Percentiles rank a stretch among this genome's conserved stretches.
These are phyloP conservation scores for Cercospora sp. DNA, from an alignment of 2,329 filamentous ascomycete species.

Conservation along the genomic window DNA sequence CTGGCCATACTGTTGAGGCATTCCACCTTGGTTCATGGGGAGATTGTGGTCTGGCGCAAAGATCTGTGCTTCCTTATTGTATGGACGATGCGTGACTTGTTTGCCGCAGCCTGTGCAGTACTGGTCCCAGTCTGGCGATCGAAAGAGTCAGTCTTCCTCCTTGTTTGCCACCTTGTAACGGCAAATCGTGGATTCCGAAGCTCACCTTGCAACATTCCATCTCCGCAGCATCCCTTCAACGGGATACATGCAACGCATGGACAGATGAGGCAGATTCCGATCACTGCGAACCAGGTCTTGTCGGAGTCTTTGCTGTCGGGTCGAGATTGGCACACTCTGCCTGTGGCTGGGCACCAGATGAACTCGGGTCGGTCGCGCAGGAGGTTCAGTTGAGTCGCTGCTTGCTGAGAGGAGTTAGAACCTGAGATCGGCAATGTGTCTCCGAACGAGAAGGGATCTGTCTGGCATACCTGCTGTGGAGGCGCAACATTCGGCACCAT, in stretches of 20 bases:
- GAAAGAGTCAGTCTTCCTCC: not conserved
- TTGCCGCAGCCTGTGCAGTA: constrained; percentile 22
- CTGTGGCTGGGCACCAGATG: constrained; percentile 13
- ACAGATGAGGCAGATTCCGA: constrained; percentile 14
- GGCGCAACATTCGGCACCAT: constrained; percentile 16
- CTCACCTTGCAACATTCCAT: constrained; percentile 17
- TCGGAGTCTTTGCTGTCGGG: constrained; percentile 19
- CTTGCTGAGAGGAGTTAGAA: not conserved
- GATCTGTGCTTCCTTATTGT: constrained; percentile 17
- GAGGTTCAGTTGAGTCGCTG: constrained; percentile 6
- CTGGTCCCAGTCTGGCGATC: constrained; percentile 15
- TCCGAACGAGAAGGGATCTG: not conserved
- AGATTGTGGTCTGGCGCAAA: constrained; percentile 12
- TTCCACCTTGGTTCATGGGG: not conserved
- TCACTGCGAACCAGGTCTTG: constrained; percentile 17
- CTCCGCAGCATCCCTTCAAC: constrained; percentile 19
- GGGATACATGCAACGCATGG: constrained; percentile 16
- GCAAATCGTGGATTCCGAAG: not conserved
- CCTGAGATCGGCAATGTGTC: not conserved
- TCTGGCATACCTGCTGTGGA: constrained; percentile 7
- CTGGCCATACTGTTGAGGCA: not conserved
- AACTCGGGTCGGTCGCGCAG: constrained; percentile 13
- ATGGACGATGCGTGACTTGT: constrained; percentile 19
- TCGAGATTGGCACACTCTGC: constrained; percentile 8
- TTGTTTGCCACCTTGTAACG: not conserved